Evolutionary conservation across 495 filamentous ascomycete species (phyloP).

Genomic region (Astrocystis sublimbata): DNA sequence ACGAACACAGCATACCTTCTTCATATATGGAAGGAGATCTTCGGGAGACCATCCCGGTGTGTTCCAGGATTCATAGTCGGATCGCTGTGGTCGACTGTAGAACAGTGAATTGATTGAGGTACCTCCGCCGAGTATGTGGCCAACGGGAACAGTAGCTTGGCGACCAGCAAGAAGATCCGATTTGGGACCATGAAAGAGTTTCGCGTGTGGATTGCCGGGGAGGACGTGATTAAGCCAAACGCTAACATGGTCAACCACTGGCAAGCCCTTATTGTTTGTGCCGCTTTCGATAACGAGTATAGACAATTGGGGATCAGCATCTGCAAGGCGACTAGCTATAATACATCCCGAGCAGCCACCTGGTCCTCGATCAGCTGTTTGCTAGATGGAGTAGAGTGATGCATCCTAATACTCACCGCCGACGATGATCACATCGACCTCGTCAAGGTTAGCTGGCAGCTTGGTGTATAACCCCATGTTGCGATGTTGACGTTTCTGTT

Average conservation of each 20-base stretch:
- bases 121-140: slow-evolving; percentile 52
- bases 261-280: slow-evolving; percentile 25
- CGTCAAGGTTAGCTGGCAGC: slow-evolving; percentile 31
- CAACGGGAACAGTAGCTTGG: slow-evolving; percentile 42
- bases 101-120: slow-evolving; percentile 54
- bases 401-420: slow-evolving; percentile 27
- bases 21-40: neutral
- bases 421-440: slow-evolving; percentile 41
- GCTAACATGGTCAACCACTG: slow-evolving; percentile 29
- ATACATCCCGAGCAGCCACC: slow-evolving; percentile 38
- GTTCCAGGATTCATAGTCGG: neutral
- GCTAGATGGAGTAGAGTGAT: neutral
- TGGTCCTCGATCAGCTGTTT: neutral
- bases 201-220: neutral
- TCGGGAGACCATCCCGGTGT: neutral
- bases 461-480: slow-evolving; percentile 34
- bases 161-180: slow-evolving; percentile 41
- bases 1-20: too few relatives aligned
- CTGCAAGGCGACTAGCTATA: slow-evolving; percentile 37
- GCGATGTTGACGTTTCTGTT: neutral
- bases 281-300: slow-evolving; percentile 43
- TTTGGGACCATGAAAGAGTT: slow-evolving; percentile 12
- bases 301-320: slow-evolving; percentile 30
- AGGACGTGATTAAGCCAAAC: slow-evolving; percentile 26
- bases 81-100: slow-evolving; percentile 13